Percentiles rank a stretch among this genome's conserved stretches.
Conservation (phyloP, 495 filamentous ascomycete species). For the Polyplosphaeria fusca region DNA sequence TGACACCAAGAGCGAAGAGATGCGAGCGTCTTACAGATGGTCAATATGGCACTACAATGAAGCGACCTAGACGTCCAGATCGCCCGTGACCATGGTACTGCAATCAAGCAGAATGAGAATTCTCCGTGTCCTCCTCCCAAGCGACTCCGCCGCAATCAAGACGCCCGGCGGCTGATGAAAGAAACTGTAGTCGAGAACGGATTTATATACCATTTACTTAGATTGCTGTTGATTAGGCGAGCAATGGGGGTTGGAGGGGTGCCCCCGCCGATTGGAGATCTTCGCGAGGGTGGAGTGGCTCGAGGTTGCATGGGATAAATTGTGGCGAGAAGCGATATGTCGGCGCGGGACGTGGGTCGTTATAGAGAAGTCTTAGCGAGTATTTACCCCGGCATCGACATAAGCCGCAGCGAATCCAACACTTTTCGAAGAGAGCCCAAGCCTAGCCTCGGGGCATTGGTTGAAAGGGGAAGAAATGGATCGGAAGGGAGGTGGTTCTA, state of each 20-base stretch:
- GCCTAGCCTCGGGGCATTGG: constrained; percentile 1
- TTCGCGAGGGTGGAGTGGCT: constrained; percentile 21
- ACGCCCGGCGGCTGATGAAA: constrained; percentile 20
- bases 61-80: constrained; percentile 5
- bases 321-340: constrained; percentile 16
- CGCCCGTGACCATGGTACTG: constrained; percentile 6
- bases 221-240: constrained; percentile 30
- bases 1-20: constrained; percentile 9
- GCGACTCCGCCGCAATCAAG: constrained; percentile 16
- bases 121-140: constrained; percentile 20
- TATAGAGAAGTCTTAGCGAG: constrained; percentile 9
- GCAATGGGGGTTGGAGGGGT: constrained; percentile 13
- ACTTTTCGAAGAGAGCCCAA: not conserved
- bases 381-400: not conserved
- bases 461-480: not conserved
- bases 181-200: constrained; percentile 17
- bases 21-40: constrained; percentile 17
- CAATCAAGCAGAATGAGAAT: constrained; percentile 26
- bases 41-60: constrained; percentile 7
- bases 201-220: constrained; percentile 25
- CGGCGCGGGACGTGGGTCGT: constrained; percentile 5
- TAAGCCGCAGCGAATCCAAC: constrained; percentile 10
- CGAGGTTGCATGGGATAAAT: constrained; percentile 32
- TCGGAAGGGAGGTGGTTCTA: not conserved
- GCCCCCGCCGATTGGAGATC: constrained; percentile 18